Conservation (phyloP, 2,329 filamentous ascomycete genomes). For the Arthrobotrys conoides region DNA sequence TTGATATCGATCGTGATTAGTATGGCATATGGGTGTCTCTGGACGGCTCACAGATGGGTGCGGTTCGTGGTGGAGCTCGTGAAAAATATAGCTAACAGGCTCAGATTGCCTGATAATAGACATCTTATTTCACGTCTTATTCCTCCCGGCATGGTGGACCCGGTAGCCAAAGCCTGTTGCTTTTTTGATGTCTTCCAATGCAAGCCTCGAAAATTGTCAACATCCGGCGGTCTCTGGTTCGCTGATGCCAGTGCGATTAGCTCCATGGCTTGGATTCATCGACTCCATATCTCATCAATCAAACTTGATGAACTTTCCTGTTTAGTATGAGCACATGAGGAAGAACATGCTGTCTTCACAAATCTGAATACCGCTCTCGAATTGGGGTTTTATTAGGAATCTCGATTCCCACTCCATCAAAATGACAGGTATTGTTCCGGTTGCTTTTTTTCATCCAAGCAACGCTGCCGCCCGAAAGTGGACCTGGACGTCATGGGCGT, state of each 20-base stretch:
- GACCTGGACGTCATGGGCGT: constrained; percentile 58
- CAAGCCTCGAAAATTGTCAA: constrained; percentile 48
- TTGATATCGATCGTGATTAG: neutral
- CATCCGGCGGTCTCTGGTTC: constrained; percentile 56
- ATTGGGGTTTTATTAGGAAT: constrained; percentile 32
- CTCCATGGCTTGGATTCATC: constrained; percentile 53
- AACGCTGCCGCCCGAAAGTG: constrained; percentile 57
- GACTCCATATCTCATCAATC: constrained; percentile 28
- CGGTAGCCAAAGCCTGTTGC: constrained; percentile 34
- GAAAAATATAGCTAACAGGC: constrained; percentile 15
- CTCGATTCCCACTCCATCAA: constrained; percentile 21
- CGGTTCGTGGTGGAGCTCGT: constrained; percentile 28
- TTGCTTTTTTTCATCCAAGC: constrained; percentile 58
- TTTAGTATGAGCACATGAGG: constrained; percentile 27
- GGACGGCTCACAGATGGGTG: constrained; percentile 1
- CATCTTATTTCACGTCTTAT: constrained; percentile 23
- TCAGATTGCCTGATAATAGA: constrained; percentile 38
- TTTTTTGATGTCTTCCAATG: constrained; percentile 39
- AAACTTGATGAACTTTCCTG: constrained; percentile 29
- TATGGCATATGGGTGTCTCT: neutral
- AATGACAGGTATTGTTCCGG: constrained; percentile 30
- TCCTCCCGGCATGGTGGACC: constrained; percentile 47
- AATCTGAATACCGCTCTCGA: constrained; percentile 1
- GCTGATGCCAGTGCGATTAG: constrained; percentile 47
- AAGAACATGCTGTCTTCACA: constrained; percentile 7